Conservation (phyloP, 1,284 basidiomycete genomes). For the Trichosporon inkin region DNA sequence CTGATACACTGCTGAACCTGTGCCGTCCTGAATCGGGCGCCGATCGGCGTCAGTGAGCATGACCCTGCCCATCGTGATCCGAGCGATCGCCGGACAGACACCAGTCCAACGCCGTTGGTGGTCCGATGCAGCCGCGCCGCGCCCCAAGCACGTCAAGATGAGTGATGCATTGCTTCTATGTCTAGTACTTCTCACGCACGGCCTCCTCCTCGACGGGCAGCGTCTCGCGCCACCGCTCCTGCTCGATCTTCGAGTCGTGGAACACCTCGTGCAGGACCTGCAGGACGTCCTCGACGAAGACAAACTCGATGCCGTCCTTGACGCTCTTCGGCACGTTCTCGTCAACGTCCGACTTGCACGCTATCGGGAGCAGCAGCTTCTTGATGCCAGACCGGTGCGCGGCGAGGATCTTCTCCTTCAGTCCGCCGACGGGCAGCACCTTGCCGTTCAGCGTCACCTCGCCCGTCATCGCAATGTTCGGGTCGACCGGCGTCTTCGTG, state of each 20-base stretch:
- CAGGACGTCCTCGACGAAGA: constrained; percentile 81
- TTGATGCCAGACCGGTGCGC: constrained; percentile 91
- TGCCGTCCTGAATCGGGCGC: too few species aligned
- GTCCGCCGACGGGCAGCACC: constrained; percentile 84
- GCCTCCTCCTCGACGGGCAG: constrained; percentile 42
- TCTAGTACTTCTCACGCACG: constrained; percentile 17
- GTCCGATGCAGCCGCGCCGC: too few species aligned
- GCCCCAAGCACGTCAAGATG: background rate
- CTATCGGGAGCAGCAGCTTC: constrained; percentile 75
- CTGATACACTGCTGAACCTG: too few species aligned
- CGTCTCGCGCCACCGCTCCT: constrained; percentile 64
- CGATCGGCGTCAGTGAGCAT: too few species aligned
- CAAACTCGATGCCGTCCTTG: constrained; percentile 86
- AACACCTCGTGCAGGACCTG: constrained; percentile 86
- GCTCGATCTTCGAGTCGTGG: constrained; percentile 57
- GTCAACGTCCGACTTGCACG: constrained; percentile 85
- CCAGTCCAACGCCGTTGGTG: too few species aligned
- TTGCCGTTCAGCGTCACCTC: constrained; percentile 90
- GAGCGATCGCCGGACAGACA: too few species aligned
- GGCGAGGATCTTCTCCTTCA: constrained; percentile 93
- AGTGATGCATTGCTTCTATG: constrained; percentile 9
- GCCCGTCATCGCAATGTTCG: constrained; percentile 92
- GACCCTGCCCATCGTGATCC: too few species aligned
- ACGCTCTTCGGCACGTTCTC: constrained; percentile 92
- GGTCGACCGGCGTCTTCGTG: constrained; percentile 72